Conservation (phyloP, 129 eudicot species). For the Logfia minima region DNA sequence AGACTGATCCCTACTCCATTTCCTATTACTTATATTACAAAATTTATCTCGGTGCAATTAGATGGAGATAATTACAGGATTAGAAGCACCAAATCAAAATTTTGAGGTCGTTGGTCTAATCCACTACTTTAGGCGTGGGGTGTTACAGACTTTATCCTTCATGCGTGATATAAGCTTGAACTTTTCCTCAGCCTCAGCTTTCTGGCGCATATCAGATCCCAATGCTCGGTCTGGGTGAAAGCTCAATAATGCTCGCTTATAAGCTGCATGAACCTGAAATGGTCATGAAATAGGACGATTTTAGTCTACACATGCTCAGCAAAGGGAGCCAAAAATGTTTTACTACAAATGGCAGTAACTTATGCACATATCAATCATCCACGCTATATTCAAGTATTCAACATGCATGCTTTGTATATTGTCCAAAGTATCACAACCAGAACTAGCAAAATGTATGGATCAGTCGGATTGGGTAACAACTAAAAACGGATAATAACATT, state of each 20-base stretch:
- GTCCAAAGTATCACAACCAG: background rate
- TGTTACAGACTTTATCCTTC: conserved; percentile 51
- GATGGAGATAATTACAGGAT: background rate
- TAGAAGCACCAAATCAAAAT: background rate
- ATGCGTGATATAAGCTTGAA: conserved; percentile 85
- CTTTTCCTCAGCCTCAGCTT: conserved; percentile 91
- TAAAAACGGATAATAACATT: no score
- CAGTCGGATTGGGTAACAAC: no score
- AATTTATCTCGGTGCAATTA: background rate
- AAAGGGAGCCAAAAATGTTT: background rate
- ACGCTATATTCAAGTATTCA: background rate
- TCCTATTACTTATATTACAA: no score
- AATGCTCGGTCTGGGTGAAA: conserved; percentile 88
- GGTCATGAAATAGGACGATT: background rate
- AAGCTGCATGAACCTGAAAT: conserved; percentile 78
- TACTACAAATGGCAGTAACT: background rate
- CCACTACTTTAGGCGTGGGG: background rate
- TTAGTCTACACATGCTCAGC: background rate
- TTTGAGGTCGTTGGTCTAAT: background rate
- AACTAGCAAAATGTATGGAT: no score
- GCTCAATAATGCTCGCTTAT: conserved; percentile 66
- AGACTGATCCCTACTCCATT: background rate
- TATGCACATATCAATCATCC: background rate
- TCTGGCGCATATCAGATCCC: conserved; percentile 63
- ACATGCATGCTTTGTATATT: no score